These are phyloP conservation scores for Zelonia costaricensis DNA, from an alignment of 208 protist species.

Conservation along the genomic window DNA sequence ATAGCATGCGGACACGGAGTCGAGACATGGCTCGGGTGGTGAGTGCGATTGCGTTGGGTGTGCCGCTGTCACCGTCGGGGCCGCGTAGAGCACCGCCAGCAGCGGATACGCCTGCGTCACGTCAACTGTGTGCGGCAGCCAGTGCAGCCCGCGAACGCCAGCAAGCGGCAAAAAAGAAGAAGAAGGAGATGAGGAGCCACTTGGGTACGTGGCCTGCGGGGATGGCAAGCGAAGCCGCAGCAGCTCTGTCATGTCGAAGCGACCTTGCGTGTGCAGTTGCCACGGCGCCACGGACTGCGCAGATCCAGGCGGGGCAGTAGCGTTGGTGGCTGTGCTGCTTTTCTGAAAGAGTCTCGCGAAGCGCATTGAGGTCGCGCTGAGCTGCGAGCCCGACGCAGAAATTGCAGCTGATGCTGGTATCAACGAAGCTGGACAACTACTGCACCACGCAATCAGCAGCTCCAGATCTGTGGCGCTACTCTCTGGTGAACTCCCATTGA, in stretches of 20 bases:
- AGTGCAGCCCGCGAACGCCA: slow-evolving; percentile 32
- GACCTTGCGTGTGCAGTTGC: slow-evolving; percentile 1
- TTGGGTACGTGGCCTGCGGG: neutral
- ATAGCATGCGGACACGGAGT: slow-evolving; percentile 21
- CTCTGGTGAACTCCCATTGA: too few species aligned
- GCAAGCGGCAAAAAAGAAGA: neutral
- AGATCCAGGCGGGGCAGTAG: neutral
- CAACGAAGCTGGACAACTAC: neutral
- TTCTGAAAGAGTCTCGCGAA: slow-evolving; percentile 1
- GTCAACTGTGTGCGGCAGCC: slow-evolving; percentile 39
- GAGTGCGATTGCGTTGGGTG: neutral
- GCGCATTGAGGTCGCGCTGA: neutral
- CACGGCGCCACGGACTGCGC: neutral
- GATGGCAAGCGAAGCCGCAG: neutral
- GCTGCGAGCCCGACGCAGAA: neutral
- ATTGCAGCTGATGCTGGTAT: neutral
- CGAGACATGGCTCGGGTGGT: slow-evolving; percentile 12
- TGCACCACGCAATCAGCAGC: slow-evolving; percentile 9
- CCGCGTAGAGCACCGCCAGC: slow-evolving; percentile 39
- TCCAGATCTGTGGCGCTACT: neutral
- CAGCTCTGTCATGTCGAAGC: slow-evolving; percentile 12
- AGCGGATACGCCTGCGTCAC: slow-evolving; percentile 31
- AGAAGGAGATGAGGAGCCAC: neutral
- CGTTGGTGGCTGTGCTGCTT: too few species aligned
- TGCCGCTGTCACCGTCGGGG: neutral